A percentile compares a stretch with the other conserved stretches of the same genome.
Evolutionary conservation across 805 yeast species (phyloP).

Genomic region (Yamadazyma nakazawae): DNA sequence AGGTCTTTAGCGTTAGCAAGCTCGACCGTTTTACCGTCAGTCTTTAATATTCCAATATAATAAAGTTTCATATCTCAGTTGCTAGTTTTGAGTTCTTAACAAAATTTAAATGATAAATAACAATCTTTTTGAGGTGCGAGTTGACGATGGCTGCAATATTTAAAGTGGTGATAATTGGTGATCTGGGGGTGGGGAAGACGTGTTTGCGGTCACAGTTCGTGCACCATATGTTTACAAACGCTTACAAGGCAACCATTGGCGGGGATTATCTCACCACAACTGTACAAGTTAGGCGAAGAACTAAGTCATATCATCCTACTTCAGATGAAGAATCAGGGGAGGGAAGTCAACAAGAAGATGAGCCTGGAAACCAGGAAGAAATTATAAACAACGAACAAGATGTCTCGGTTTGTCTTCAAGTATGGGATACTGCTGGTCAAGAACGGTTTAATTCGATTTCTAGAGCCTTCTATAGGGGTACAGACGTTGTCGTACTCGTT

Average conservation of each 20-base stretch:
- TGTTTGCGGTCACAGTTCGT: conserved; percentile 54
- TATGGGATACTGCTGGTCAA: conserved; percentile 53
- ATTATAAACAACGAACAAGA: not conserved
- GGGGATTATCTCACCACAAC: conserved; percentile 53
- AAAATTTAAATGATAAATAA: too few species aligned
- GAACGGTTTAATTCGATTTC: conserved; percentile 48
- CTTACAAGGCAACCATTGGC: conserved; percentile 58
- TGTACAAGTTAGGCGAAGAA: not conserved
- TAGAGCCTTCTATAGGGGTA: conserved; percentile 56
- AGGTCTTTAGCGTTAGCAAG: conserved; percentile 78
- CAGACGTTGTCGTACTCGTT: conserved; percentile 53
- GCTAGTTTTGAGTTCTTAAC: too few species aligned
- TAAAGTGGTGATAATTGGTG: conserved; percentile 56
- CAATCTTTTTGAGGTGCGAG: too few species aligned
- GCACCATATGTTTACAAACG: conserved; percentile 52
- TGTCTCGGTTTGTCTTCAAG: conserved; percentile 36
- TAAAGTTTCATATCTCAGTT: conserved; percentile 71
- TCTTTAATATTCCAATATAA: conserved; percentile 83
- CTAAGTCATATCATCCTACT: too few species aligned
- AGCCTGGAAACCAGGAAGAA: too few species aligned
- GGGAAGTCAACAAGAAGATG: too few species aligned
- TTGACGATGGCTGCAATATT: conserved; percentile 17
- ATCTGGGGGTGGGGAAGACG: conserved; percentile 60
- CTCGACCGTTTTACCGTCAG: conserved; percentile 61
- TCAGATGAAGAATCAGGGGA: too few species aligned